Evolutionary conservation across 1,284 basidiomycete species (phyloP), one percentile per base, ranked within the genome.

Genomic region (Sanguinoderma infundibulare): DNA sequence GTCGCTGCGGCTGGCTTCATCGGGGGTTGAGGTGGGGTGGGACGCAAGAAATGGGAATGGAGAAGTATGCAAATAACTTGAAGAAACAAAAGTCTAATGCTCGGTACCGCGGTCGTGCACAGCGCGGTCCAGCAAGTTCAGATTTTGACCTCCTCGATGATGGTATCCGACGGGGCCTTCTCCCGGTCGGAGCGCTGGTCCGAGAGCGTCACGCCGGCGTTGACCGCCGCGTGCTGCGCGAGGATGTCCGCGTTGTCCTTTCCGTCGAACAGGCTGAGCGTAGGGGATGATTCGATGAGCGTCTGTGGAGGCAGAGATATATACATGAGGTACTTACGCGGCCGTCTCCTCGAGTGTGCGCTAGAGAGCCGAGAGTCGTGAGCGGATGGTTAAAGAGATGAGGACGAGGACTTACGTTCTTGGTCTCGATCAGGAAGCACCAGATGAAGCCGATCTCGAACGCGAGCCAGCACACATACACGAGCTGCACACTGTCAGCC

Each of bases 391-490:
- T 0, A n/a, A 8, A 42, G 17, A 12, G 12, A 15, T 20, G 20
- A 26, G 39, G 24, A 15, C 10, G 39, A 20, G 14, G 47, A 44
- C 69, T 62, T 51, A 70, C 70, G 62, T 72, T 70, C 69, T 81
- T 78, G 42, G 80, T 83, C 69, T 84, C 82, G 12, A 83, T 75
- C 24, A 79, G 70, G 67, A 81, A 83, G 58, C 83, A 73, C 69
- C 82, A 87, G 61, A 88, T 82, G 62, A 87, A 78, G n/a, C 80
- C 64, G 38, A 83, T 74, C 65, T 87, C 86, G 65, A 87, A 82
- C 0, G 79, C 68, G 65, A 74, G 68, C 74, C 74, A 75, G 57
- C 69, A 70, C 46, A 69, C 70, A 53, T 72, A 75, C 1, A 73
- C 71, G 51, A 74, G 57, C 73, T 74, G 49, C 1, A 24, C 6